Evolutionary conservation across 495 filamentous ascomycete genomes (phyloP).

Genomic region (Penicillium cataractarum): DNA sequence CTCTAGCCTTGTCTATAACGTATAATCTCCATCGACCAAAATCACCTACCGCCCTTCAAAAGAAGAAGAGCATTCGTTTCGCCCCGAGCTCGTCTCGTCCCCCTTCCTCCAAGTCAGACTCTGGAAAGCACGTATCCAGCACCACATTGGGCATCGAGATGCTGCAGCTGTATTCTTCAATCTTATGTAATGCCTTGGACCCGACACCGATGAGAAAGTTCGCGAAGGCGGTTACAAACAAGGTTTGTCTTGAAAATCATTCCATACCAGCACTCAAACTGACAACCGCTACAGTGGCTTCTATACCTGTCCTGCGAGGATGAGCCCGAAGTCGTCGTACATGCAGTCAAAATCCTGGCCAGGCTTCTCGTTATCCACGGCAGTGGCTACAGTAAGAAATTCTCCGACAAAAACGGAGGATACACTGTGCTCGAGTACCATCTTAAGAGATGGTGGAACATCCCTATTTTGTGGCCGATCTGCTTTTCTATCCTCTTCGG

Average conservation of each 20-base stretch:
- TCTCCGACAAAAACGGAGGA: conserved; percentile 80
- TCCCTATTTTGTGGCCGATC: conserved; percentile 82
- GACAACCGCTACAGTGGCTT: conserved; percentile 69
- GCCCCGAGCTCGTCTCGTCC: conserved; percentile 34
- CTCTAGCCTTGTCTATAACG: conserved; percentile 90
- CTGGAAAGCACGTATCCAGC: conserved; percentile 36
- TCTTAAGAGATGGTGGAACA: conserved; percentile 86
- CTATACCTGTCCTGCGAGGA: conserved; percentile 89
- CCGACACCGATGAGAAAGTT: conserved; percentile 75
- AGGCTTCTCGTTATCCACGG: conserved; percentile 85
- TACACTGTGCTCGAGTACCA: conserved; percentile 81
- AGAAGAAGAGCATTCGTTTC: conserved; percentile 56
- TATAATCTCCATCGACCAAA: conserved; percentile 80
- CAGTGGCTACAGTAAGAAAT: conserved; percentile 77
- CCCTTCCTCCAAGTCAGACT: conserved; percentile 26
- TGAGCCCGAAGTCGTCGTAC: conserved; percentile 78
- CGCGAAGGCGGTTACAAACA: conserved; percentile 92
- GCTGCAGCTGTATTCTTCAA: conserved; percentile 77
- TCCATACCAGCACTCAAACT: neutral
- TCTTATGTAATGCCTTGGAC: conserved; percentile 76
- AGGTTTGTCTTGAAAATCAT: conserved; percentile 59
- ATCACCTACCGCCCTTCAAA: conserved; percentile 43
- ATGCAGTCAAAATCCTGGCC: conserved; percentile 82
- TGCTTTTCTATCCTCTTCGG: conserved; percentile 91
- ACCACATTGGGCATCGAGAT: conserved; percentile 71